A percentile compares a stretch with the other conserved stretches of the same genome.
Conservation (phyloP, 768 basidiomycete species). For the Lactarius sanguifluus region DNA sequence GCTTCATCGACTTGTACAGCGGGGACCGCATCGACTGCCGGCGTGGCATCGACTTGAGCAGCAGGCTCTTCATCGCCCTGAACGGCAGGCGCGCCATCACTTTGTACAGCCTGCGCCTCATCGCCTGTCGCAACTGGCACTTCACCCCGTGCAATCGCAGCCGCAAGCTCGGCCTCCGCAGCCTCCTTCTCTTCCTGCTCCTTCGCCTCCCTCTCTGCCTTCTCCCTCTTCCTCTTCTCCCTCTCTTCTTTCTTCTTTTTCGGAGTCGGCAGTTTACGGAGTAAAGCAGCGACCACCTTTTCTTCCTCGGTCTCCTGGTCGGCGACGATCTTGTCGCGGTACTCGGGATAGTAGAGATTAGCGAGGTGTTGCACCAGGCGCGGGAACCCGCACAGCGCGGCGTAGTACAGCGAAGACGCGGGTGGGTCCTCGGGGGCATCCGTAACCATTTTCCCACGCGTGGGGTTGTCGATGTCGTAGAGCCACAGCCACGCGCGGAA, state of each 20-base stretch:
- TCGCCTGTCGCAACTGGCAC: background rate
- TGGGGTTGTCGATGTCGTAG: slow-evolving; percentile 20
- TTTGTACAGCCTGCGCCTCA: background rate
- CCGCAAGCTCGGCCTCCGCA: background rate
- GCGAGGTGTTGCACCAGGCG: slow-evolving; percentile 15
- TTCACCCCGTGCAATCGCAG: background rate
- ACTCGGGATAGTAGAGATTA: background rate
- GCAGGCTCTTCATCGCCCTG: too few relatives aligned
- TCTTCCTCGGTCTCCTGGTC: background rate
- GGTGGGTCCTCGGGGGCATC: slow-evolving; percentile 3
- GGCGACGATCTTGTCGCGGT: background rate
- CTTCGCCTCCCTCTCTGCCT: background rate
- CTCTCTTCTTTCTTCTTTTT: background rate
- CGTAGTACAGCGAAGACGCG: slow-evolving; percentile 16
- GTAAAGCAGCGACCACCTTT: background rate
- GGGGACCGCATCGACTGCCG: background rate
- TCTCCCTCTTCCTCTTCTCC: background rate
- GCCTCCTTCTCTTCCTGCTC: background rate
- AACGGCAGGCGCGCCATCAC: background rate
- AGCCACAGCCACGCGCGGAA: slow-evolving; percentile 23
- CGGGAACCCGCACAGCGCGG: slow-evolving; percentile 17
- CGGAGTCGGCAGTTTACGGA: background rate
- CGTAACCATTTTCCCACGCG: slow-evolving; percentile 10
- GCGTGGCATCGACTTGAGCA: background rate
- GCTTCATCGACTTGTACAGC: too few relatives aligned